Conservation (phyloP, 257 asterid genomes). For the Solanum peruvianum region DNA sequence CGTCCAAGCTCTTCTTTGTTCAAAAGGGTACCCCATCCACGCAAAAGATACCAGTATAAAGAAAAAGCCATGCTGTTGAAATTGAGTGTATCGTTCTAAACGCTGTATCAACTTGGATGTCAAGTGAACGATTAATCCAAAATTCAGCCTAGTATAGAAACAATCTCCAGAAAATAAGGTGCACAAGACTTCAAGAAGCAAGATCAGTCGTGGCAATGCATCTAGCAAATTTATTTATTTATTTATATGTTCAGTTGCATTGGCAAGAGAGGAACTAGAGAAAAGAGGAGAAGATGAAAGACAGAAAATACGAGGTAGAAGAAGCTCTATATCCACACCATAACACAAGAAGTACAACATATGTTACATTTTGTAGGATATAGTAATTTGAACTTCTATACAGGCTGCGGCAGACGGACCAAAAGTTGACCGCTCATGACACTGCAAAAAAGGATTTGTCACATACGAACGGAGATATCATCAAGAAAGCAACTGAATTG, state of each 20-base stretch:
- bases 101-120: not conserved
- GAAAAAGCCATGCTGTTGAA: no score
- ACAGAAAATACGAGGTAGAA: not conserved
- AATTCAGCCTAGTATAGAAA: not conserved
- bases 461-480: not conserved
- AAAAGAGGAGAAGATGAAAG: not conserved
- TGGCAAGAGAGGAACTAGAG: not conserved
- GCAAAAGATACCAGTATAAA: no score
- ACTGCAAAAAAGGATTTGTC: constrained; percentile 35
- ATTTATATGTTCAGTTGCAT: not conserved
- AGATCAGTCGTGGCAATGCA: not conserved
- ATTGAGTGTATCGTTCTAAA: no score
- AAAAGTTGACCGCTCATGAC: constrained; percentile 54
- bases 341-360: not conserved
- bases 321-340: not conserved
- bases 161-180: not conserved
- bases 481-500: not conserved
- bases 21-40: not conserved
- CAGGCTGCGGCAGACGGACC: constrained; percentile 42
- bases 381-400: constrained; percentile 9
- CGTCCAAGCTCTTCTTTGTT: not conserved
- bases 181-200: not conserved
- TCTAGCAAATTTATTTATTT: not conserved
- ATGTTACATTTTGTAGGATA: not conserved
- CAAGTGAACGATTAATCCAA: not conserved